A percentile compares a stretch with the other conserved stretches of the same genome.
These are phyloP conservation scores for Aspergillus pseudotamarii DNA, from an alignment of 2,329 filamentous ascomycete genomes.

Conservation along the genomic window DNA sequence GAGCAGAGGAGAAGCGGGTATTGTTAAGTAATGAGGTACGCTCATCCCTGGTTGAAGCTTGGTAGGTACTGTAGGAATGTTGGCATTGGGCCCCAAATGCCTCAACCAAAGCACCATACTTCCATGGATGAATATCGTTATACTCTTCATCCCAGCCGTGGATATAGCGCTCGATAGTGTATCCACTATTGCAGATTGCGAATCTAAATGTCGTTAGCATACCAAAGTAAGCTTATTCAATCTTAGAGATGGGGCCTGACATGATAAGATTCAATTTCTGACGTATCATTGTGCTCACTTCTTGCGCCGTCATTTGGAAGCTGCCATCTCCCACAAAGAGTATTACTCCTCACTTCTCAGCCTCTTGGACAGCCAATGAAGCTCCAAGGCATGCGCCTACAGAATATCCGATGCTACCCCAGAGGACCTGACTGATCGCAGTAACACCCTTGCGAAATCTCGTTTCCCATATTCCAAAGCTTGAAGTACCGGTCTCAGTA, in stretches of 20 bases:
- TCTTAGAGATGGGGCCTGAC: neutral
- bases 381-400: neutral
- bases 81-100: neutral
- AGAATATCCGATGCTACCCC: neutral
- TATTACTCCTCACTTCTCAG: neutral
- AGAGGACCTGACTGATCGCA: too few relatives aligned
- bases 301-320: too few relatives aligned
- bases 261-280: neutral
- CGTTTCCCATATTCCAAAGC: slow-evolving; percentile 87
- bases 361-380: neutral
- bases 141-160: neutral
- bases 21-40: neutral
- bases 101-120: neutral
- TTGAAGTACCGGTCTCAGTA: slow-evolving; percentile 84
- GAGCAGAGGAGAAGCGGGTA: neutral
- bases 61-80: neutral
- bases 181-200: neutral
- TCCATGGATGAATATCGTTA: neutral
- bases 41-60: neutral
- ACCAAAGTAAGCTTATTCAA: neutral
- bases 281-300: neutral
- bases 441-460: slow-evolving; percentile 33
- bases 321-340: neutral
- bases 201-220: neutral
- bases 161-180: neutral